These are phyloP conservation scores for Fusarium goolgardi DNA, from an alignment of 2,329 filamentous ascomycete species.

Conservation along the genomic window DNA sequence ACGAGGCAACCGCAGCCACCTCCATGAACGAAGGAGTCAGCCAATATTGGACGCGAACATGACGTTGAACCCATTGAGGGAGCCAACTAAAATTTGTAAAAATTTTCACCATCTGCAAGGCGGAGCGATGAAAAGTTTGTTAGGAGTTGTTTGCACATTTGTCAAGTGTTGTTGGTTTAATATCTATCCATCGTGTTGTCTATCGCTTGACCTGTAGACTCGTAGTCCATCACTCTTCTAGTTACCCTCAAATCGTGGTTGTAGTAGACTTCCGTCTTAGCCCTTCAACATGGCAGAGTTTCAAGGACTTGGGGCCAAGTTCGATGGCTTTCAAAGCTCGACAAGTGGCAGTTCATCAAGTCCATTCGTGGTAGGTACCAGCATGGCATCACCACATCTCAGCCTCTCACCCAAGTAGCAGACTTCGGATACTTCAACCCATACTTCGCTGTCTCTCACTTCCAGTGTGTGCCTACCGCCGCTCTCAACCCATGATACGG, in stretches of 20 bases:
- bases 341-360: conserved; percentile 41
- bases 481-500: conserved; percentile 44
- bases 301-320: conserved; percentile 41
- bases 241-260: background rate
- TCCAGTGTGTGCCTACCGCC: conserved; percentile 41
- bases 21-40: conserved; percentile 3
- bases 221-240: background rate
- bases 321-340: conserved; percentile 44
- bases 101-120: conserved; percentile 15
- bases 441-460: conserved; percentile 43
- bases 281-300: conserved; percentile 37
- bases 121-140: conserved; percentile 3
- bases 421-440: conserved; percentile 44
- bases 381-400: background rate
- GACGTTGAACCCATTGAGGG: conserved; percentile 27
- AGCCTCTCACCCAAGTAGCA: conserved; percentile 36
- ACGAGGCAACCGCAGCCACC: conserved; percentile 35
- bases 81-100: conserved; percentile 40
- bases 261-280: background rate
- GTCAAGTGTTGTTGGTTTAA: conserved; percentile 15
- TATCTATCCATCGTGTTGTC: background rate
- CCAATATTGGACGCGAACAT: conserved; percentile 6
- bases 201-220: background rate
- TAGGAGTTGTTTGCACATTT: conserved; percentile 2
- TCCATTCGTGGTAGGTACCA: conserved; percentile 42